These are phyloP conservation scores for Fusarium scirpi DNA, from an alignment of 2,329 filamentous ascomycete genomes.

Conservation along the genomic window DNA sequence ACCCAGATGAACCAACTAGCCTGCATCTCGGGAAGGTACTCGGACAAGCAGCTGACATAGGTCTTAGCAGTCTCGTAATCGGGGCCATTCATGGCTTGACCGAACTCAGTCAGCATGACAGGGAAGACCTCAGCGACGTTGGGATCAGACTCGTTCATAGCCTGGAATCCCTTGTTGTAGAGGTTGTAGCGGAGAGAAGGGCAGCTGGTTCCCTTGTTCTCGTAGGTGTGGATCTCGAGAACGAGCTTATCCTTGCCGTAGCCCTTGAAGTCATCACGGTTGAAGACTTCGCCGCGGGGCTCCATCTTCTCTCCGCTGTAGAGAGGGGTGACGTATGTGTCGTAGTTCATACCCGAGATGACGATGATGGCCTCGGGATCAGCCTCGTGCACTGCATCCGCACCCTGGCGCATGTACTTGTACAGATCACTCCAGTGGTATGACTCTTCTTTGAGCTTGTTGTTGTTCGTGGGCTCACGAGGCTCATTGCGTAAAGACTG, in stretches of 20 bases:
- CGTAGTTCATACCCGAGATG: conserved; percentile 69
- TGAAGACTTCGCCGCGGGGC: conserved; percentile 60
- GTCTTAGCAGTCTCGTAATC: conserved; percentile 56
- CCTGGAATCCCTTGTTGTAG: conserved; percentile 65
- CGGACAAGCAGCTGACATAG: conserved; percentile 64
- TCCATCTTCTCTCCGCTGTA: conserved; percentile 61
- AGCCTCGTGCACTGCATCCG: conserved; percentile 62
- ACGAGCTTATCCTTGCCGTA: conserved; percentile 66
- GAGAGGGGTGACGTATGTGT: conserved; percentile 66
- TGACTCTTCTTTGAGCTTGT: conserved; percentile 45
- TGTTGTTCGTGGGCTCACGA: conserved; percentile 55
- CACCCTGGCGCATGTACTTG: conserved; percentile 60
- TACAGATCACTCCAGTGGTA: conserved; percentile 72
- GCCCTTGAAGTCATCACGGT: conserved; percentile 59
- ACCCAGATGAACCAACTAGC: conserved; percentile 71
- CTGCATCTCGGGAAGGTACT: conserved; percentile 61
- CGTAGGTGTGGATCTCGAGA: conserved; percentile 72
- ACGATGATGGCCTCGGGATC: conserved; percentile 68
- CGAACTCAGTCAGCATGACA: conserved; percentile 65
- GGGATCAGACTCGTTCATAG: conserved; percentile 55
- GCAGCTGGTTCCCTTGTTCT: conserved; percentile 63
- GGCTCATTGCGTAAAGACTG: conserved; percentile 64
- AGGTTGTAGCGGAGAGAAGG: conserved; percentile 59
- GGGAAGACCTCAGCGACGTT: conserved; percentile 52
- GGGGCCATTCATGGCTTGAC: conserved; percentile 61